A percentile compares a stretch with the other conserved stretches of the same genome.
phyloP scores from a whole-genome alignment of 23 red algal species.

The Cyanidiococcus yangmingshanensis region DNA sequence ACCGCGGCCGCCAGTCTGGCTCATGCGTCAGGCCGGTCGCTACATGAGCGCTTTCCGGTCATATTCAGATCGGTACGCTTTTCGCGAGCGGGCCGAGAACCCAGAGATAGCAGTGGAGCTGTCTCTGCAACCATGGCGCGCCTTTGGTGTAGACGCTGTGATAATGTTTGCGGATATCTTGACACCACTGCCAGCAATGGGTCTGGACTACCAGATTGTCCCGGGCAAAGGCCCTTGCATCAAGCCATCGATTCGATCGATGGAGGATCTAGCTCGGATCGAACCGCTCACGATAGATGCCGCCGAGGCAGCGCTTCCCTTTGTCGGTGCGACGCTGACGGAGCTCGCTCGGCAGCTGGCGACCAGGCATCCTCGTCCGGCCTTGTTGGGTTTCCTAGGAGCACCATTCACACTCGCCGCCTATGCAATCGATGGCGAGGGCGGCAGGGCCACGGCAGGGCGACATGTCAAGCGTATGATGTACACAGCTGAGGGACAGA shows the following conservation, averaged over 20 bases:
- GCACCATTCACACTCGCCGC: conserved; percentile 78
- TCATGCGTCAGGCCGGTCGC: conserved; percentile 92
- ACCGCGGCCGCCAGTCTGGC: conserved; percentile 68
- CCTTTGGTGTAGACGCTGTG: conserved; percentile 61
- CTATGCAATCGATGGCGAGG: conserved; percentile 59
- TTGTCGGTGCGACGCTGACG: conserved; percentile 45
- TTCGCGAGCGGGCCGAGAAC: conserved; percentile 68
- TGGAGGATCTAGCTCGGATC: background rate
- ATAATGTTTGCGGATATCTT: conserved; percentile 94
- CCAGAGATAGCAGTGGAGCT: conserved; percentile 68
- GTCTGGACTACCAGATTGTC: conserved; percentile 62
- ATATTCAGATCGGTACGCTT: conserved; percentile 49
- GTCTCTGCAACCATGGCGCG: conserved; percentile 71
- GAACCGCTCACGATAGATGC: background rate
- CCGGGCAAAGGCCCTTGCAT: conserved; percentile 50
- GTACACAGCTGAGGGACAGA: conserved; percentile 24
- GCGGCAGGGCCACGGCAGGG: background rate
- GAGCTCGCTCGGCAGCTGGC: conserved; percentile 25
- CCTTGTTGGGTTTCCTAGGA: conserved; percentile 64
- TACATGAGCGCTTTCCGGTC: conserved; percentile 80
- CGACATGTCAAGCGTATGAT: conserved; percentile 50
- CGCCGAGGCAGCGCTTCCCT: conserved; percentile 20
- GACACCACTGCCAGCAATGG: conserved; percentile 71
- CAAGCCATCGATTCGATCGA: conserved; percentile 30
- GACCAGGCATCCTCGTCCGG: background rate